A percentile compares a stretch with the other conserved stretches of the same genome.
These are phyloP conservation scores for Scedosporium aurantiacum DNA, from an alignment of 2,329 filamentous ascomycete genomes.

Conservation along the genomic window DNA sequence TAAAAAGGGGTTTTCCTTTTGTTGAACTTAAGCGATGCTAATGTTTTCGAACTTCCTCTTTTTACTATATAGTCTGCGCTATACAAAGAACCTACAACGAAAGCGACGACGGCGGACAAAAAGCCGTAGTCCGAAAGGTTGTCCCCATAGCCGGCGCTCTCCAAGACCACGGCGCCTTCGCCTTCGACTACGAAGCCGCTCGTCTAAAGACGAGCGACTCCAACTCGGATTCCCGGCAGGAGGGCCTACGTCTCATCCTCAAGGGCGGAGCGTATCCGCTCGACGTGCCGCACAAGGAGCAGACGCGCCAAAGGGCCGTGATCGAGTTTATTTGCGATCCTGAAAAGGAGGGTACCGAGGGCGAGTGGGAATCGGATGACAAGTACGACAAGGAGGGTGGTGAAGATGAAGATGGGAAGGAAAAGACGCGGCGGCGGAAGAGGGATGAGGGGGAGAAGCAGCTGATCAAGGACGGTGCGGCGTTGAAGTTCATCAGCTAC, in stretches of 20 bases:
- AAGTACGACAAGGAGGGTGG: constrained; percentile 29
- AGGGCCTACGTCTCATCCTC: constrained; percentile 63
- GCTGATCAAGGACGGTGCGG: constrained; percentile 43
- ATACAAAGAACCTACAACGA: constrained; percentile 49
- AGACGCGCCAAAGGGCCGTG: constrained; percentile 58
- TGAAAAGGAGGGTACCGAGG: constrained; percentile 62
- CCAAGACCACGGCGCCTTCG: constrained; percentile 40
- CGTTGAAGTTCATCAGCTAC: constrained; percentile 70
- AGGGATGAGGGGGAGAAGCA: constrained; percentile 33
- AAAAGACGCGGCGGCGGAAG: constrained; percentile 24
- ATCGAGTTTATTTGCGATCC: constrained; percentile 78
- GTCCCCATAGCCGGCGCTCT: constrained; percentile 69
- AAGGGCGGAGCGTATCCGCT: constrained; percentile 44
- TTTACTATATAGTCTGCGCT: constrained; percentile 54
- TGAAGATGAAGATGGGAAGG: constrained; percentile 21
- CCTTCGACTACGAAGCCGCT: constrained; percentile 54
- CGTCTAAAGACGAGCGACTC: constrained; percentile 52
- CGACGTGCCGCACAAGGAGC: constrained; percentile 37
- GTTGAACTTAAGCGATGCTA: not conserved
- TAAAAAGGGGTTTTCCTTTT: not conserved
- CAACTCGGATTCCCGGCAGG: constrained; percentile 51
- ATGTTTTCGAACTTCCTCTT: constrained; percentile 8
- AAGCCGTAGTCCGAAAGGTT: constrained; percentile 40
- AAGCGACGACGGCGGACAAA: constrained; percentile 33
- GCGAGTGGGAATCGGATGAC: constrained; percentile 48